Evolutionary conservation across 2,329 filamentous ascomycete genomes (phyloP).

Genomic region (Sordariomycetes sp.): DNA sequence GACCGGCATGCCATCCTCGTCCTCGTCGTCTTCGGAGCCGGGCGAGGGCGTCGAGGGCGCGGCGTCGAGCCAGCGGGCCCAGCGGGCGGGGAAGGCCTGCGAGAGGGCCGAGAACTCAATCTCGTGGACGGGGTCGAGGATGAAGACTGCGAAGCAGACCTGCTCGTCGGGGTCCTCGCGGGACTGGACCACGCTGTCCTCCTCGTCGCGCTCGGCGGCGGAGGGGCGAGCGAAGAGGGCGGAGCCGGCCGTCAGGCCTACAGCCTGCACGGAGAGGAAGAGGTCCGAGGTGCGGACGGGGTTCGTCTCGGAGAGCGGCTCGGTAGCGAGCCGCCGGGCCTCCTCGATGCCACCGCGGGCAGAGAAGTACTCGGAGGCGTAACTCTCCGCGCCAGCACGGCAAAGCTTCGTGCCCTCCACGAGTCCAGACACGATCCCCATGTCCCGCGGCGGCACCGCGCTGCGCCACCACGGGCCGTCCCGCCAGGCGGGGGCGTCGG

Average conservation of each 20-base stretch:
- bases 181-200: constrained; percentile 35
- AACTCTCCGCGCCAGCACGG: constrained; percentile 77
- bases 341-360: constrained; percentile 65
- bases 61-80: constrained; percentile 86
- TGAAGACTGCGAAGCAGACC: constrained; percentile 63
- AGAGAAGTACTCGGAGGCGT: constrained; percentile 74
- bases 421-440: constrained; percentile 68
- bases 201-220: constrained; percentile 38
- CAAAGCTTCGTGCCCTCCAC: constrained; percentile 85
- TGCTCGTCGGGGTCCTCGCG: constrained; percentile 43
- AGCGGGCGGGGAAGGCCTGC: constrained; percentile 70
- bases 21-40: constrained; percentile 26
- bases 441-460: constrained; percentile 52
- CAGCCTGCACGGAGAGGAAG: constrained; percentile 88
- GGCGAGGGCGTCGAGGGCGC: constrained; percentile 39
- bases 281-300: constrained; percentile 88
- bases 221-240: constrained; percentile 53
- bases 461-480: constrained; percentile 96
- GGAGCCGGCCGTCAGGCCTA: constrained; percentile 47
- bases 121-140: constrained; percentile 80
- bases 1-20: constrained; percentile 28
- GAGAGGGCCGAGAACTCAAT: constrained; percentile 77
- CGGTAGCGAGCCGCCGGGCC: constrained; percentile 66
- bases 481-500: constrained; percentile 59
- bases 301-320: constrained; percentile 70